Conservation (phyloP, 768 basidiomycete genomes). For the Macrolepiota dolichaula region DNA sequence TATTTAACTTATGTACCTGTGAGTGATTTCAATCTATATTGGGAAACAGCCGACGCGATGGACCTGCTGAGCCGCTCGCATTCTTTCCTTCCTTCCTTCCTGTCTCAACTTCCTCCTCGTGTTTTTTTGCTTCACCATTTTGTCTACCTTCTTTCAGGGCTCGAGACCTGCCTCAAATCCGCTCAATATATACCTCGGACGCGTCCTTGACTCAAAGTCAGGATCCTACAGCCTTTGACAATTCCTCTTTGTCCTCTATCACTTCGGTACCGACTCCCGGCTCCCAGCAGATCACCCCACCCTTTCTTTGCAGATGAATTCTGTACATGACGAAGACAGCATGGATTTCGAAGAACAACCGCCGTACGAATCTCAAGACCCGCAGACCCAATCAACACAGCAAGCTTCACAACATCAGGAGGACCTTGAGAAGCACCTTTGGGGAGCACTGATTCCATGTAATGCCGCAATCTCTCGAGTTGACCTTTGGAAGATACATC, state of each 20-base stretch:
- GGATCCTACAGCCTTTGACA: not conserved
- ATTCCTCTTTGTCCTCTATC: conserved; percentile 5
- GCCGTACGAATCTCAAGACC: conserved; percentile 27
- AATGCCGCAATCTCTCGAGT: conserved; percentile 47
- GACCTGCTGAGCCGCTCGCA: not conserved
- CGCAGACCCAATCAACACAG: conserved; percentile 45
- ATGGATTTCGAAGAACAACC: conserved; percentile 22
- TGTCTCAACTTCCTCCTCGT: not conserved
- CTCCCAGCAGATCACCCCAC: conserved; percentile 1
- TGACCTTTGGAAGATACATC: conserved; percentile 56
- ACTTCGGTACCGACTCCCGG: conserved; percentile 1
- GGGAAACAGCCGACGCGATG: conserved; percentile 7
- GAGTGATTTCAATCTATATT: conserved; percentile 7
- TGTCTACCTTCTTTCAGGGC: not conserved
- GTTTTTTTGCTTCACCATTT: not conserved
- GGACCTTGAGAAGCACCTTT: conserved; percentile 44
- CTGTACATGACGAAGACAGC: conserved; percentile 9
- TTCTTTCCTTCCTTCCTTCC: not conserved
- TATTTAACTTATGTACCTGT: not conserved
- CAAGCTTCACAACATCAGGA: conserved; percentile 34
- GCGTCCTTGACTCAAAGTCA: conserved; percentile 26
- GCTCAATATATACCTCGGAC: conserved; percentile 15
- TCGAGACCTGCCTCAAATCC: not conserved
- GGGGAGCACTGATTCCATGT: conserved; percentile 73
- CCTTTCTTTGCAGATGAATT: conserved; percentile 17